Evolutionary conservation across 1,284 basidiomycete genomes (phyloP).

Genomic region (Melampsora abietis-canadensis): DNA sequence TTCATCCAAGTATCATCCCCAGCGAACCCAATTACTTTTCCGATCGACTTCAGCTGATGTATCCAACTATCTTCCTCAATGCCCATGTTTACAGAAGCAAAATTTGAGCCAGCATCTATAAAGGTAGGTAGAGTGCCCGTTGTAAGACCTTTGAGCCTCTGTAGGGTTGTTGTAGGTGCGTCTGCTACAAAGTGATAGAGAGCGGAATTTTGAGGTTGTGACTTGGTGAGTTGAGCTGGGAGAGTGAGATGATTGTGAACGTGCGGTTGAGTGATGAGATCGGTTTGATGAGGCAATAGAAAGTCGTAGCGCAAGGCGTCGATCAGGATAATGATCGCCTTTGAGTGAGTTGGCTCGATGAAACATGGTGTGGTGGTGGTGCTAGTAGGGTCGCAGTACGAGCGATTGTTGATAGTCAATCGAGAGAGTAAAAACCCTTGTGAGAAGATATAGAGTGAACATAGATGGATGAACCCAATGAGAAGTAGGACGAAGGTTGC

Average conservation of each 20-base stretch:
- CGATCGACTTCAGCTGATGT: constrained; percentile 53
- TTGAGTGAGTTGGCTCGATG: constrained; percentile 66
- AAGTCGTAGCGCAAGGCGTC: constrained; percentile 95
- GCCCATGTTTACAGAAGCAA: constrained; percentile 67
- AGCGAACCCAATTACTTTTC: constrained; percentile 70
- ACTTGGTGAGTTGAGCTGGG: constrained; percentile 66
- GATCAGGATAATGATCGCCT: constrained; percentile 80
- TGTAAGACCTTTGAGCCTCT: constrained; percentile 89
- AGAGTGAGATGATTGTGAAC: constrained; percentile 80
- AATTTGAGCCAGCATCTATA: constrained; percentile 86
- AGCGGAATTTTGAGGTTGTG: constrained; percentile 68
- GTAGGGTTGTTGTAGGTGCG: constrained; percentile 91
- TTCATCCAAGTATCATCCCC: constrained; percentile 96
- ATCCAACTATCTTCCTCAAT: constrained; percentile 78
- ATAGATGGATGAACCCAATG: constrained; percentile 57
- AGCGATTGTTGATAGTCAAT: constrained; percentile 63
- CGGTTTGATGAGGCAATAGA: constrained; percentile 64
- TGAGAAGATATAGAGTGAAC: constrained; percentile 67
- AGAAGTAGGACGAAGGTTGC: constrained; percentile 59
- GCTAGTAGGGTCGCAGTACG: constrained; percentile 58
- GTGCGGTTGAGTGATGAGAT: constrained; percentile 62
- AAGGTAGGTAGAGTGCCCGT: constrained; percentile 96
- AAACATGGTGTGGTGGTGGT: constrained; percentile 55
- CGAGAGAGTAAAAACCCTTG: constrained; percentile 82
- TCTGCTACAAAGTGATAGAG: constrained; percentile 86